Base-by-base conservation (phyloP, 2,329 filamentous ascomycete genomes). In the Coleophoma crateriformis region DNA sequence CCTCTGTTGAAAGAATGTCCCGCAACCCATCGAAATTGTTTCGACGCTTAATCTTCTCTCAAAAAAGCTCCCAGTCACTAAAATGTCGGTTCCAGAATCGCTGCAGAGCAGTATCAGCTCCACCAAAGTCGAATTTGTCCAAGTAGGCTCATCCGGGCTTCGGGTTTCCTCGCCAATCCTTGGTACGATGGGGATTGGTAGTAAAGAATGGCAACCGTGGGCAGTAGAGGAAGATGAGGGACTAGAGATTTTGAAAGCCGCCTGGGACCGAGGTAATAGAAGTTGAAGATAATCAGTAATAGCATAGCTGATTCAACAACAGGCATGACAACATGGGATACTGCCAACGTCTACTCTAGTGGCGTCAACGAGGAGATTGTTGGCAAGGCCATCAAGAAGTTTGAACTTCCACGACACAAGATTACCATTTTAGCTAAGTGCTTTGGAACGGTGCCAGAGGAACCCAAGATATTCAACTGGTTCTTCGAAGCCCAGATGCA, bases 181-280 rank as follows among this genome's bases (percentile, higher is more conserved):
- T 37, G 84, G 84, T 0, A 74, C 75, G 51, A 85, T 86, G 82
- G 77, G 72, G 59, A 79, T 83, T 52, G 83, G 83, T 17, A 69
- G 73, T 51, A 62, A 68, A 1, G 64, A 73, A 37, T 77, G 75
- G 61, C 69, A 76, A 49, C 60, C 68, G 4, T 85, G 80, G 79
- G 75, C 76, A 13, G 58, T 82, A 45, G 71, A 77, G 33, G 81
- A 84, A 60, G 78, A 75, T 4, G 14, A 72, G 78, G 56, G 74
- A 76, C 49, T 54, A 67, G 42, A n/a, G 12, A 33, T 45, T 20
- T 74, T 86, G 48, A 81, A 85, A 65, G 74, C 79, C 12, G 82
- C 82, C 2, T 85, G 81, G 58, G 79, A 85, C 47, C 66, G 67
- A 5, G 82, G 82, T 40, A 40, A 5, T 40, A n/a, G 3, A n/a